Evolutionary conservation across 805 yeast species (phyloP).

Genomic region (Pichia nanzhaoensis): DNA sequence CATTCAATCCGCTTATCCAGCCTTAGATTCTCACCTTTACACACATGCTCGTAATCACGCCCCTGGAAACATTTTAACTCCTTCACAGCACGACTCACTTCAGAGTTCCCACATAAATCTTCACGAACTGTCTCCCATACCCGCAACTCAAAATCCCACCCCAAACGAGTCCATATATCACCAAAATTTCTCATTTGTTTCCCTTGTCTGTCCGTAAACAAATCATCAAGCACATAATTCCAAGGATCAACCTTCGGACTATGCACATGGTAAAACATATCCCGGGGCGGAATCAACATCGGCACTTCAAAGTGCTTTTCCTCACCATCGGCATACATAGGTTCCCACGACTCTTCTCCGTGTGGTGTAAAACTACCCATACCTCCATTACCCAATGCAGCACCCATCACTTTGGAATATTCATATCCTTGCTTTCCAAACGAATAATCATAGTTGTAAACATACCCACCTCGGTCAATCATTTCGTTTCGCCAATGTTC

Average conservation of each 20-base stretch:
- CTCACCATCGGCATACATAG: conserved; percentile 5
- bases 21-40: conserved; percentile 14
- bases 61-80: conserved; percentile 19
- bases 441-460: conserved; percentile 19
- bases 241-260: conserved; percentile 47
- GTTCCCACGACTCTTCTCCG: conserved; percentile 6
- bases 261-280: conserved; percentile 38
- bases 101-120: conserved; percentile 17
- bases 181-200: conserved; percentile 24
- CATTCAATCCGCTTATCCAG: conserved; percentile 22
- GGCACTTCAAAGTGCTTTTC: conserved; percentile 14
- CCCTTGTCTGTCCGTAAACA: conserved; percentile 15
- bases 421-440: conserved; percentile 14
- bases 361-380: conserved; percentile 5
- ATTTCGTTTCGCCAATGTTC: conserved; percentile 11
- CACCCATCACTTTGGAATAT: conserved; percentile 11
- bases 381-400: conserved; percentile 6
- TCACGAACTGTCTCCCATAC: conserved; percentile 21
- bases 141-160: conserved; percentile 22
- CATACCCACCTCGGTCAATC: conserved; percentile 12
- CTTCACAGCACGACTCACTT: conserved; percentile 2
- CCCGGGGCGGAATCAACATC: conserved; percentile 14
- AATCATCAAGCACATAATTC: conserved; percentile 21
- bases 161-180: conserved; percentile 14
- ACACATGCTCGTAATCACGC: conserved; percentile 16